These are phyloP conservation scores for Macrophomina tecta DNA, from an alignment of 2,329 filamentous ascomycete genomes.

Conservation along the genomic window DNA sequence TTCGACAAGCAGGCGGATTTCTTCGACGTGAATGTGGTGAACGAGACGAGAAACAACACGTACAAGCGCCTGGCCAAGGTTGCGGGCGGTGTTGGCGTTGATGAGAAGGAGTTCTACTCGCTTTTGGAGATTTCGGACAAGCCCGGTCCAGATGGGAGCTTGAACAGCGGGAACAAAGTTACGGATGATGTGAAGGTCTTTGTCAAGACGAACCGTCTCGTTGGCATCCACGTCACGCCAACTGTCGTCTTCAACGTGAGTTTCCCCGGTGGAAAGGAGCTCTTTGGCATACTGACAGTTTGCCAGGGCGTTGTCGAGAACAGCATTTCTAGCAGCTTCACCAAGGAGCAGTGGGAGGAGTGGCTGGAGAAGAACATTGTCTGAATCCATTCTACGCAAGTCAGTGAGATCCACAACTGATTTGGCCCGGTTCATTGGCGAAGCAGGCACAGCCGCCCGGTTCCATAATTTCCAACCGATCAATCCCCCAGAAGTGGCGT, in stretches of 20 bases:
- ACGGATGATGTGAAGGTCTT: slow-evolving; percentile 85
- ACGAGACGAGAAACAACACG: slow-evolving; percentile 83
- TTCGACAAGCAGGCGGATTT: slow-evolving; percentile 74
- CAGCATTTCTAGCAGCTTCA: slow-evolving; percentile 80
- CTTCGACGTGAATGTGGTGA: slow-evolving; percentile 84
- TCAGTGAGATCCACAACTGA: background rate
- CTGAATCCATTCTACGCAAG: slow-evolving; percentile 36
- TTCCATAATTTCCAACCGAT: background rate
- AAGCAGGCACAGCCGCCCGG: background rate
- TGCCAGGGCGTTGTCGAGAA: slow-evolving; percentile 71
- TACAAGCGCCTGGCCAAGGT: slow-evolving; percentile 80
- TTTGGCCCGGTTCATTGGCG: background rate
- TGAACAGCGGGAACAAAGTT: slow-evolving; percentile 82
- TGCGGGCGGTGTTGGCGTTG: slow-evolving; percentile 71
- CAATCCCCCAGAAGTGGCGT: background rate
- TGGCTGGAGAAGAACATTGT: slow-evolving; percentile 73
- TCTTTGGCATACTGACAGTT: background rate
- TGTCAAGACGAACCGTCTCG: slow-evolving; percentile 73
- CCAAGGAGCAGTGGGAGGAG: slow-evolving; percentile 80
- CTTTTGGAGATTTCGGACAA: slow-evolving; percentile 73
- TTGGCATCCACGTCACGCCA: slow-evolving; percentile 88
- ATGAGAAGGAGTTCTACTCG: slow-evolving; percentile 71
- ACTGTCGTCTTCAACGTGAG: slow-evolving; percentile 82
- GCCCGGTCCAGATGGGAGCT: slow-evolving; percentile 67
- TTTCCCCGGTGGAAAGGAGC: background rate